Base-by-base conservation (phyloP, 1,284 basidiomycete genomes). In the Pisolithus thermaeus region DNA sequence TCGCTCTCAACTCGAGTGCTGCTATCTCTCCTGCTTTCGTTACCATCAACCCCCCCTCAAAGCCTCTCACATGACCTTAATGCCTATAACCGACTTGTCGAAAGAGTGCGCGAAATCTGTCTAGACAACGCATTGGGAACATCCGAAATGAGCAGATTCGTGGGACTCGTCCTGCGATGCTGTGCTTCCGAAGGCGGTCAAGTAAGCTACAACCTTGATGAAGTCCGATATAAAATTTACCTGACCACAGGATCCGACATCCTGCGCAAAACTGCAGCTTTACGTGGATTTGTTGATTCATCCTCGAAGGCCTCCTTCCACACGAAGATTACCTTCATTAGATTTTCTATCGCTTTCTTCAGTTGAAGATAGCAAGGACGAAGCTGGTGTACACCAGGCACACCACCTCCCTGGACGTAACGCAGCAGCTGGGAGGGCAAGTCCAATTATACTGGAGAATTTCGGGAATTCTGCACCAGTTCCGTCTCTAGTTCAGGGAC, bases 261-360 rank as follows among this genome's bases (percentile, higher is more conserved):
- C 53, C 14, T 52, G 44, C 36, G 52, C 62, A 41, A 46, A 61
- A 49, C 53, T 69, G 50, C 65, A 73, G 43, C 70, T 72, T 23
- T 69, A 75, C 47, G 58, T 86, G 47, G 85, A 90, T 52, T 70
- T 84, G 12, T 70, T 90, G 16, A 65, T 92, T 14, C 84, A 92
- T 53, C 86, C 90, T 36, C 82, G 89, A 9, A 73, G 89, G 14
- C 84, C 90, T 1, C 85, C 89, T 2, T 69, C 90, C 12, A 72
- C 91, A 40, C 78, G 87, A 45, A 77, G 78, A 2, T 70, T 88
- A 52, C 84, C 86, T n/a, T 73, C 78, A 44, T 62, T 84, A 16
- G 84, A 87, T 56, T 66, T 73, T 3, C 60, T 89, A 12, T 75
- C 80, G 9, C 70, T 89, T 22, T 82, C 79, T 56, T 74, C 73